Base-by-base conservation (phyloP, 331 rosid genomes). In the Pyracantha coccinea region DNA sequence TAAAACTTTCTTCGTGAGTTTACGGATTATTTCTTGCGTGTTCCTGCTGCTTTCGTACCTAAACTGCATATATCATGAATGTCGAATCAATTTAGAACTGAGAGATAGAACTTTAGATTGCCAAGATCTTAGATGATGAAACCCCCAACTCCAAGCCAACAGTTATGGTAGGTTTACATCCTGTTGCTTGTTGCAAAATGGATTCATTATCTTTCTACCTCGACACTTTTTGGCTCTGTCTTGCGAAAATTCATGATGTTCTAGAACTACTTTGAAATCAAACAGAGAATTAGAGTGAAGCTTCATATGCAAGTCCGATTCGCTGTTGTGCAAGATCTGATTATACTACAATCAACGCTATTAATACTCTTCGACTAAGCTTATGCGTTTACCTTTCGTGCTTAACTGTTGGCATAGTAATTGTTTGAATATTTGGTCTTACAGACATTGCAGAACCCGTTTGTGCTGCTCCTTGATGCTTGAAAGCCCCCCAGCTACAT, bases 301-400 rank as follows among this genome's bases (percentile, higher is more conserved):
- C 67, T 61, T 75, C n/a, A 57, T 59, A 58, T 63, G 75, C 58
- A 47, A 73, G 53, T 15, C 23, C 16, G 71, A 60, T 55, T 79
- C 20, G 17, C 59, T 50, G 60, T 58, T 19, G 59, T 38, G 47
- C 47, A 38, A 38, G 4, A 41, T 41, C 47, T 41, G 47, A 41
- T 41, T 41, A 41, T 41, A 41, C 47, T 41, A 41, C 47, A 41
- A 41, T 41, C 2, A 1, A 41, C 47, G 47, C 47, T 41, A 11
- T 41, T 41, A 41, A 41, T 41, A 41, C 47, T 41, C 47, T 11
- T 15, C 47, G 47, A 41, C 5, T 6, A 31, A 8, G 4, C 50
- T 13, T 54, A 7, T 31, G 32, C 23, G 17, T 53, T 25, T 29
- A 72, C 27, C 55, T 55, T 57, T 15, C 54, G 5, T 71, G 54